Base-by-base conservation (phyloP, 2,329 filamentous ascomycete genomes). In the Fusarium nematophilum region DNA sequence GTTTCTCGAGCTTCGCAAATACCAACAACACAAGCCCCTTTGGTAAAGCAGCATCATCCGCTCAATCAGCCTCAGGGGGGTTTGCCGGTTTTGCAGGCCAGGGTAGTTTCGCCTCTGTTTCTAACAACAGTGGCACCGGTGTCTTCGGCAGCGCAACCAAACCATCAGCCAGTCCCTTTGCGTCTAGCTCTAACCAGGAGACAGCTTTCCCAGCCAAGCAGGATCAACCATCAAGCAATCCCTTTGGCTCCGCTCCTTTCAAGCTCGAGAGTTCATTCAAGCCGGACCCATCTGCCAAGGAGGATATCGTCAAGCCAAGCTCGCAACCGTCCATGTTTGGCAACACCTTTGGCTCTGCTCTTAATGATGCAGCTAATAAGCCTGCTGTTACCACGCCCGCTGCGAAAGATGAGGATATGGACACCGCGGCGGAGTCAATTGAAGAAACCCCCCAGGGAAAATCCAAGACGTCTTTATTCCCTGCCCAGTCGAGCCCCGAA, bases 191-290 rank as follows among this genome's bases (percentile, higher is more conserved):
- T 15, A 65, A 65, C 11, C 26, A 48, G 18, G 67, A 68, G 9
- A 70, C 67, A 9, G 66, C 68, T 5, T 72, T 72, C 46, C 59
- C 70, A 5, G 34, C 69, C 42, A 58, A 72, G 44, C 51, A 71
- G 14, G 67, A 70, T 14, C 71, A 73, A 26, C 52, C 73, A 40
- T 29, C 70, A 49, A 27, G 74, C 71, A 66, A 51, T 44, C 71
- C 58, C 7, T 83, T 85, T 67, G 81, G 79, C 21, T 80, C 80
- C n/a, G 75, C 78, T 13, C 82, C 84, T 1, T 92, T 92, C 75
- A 89, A 90, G 64, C 78, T 92, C 13, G 83, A 83, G 31, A 88
- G 86, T 25, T 87, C 85, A 2, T 92, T 92, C 76, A 86, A 87
- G 67, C 80, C 82, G 8, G 88, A 91, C 62, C 81, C 84, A 6